Evolutionary conservation across 2,329 filamentous ascomycete genomes (phyloP).

Genomic region (Paracoccidioides lutzii): DNA sequence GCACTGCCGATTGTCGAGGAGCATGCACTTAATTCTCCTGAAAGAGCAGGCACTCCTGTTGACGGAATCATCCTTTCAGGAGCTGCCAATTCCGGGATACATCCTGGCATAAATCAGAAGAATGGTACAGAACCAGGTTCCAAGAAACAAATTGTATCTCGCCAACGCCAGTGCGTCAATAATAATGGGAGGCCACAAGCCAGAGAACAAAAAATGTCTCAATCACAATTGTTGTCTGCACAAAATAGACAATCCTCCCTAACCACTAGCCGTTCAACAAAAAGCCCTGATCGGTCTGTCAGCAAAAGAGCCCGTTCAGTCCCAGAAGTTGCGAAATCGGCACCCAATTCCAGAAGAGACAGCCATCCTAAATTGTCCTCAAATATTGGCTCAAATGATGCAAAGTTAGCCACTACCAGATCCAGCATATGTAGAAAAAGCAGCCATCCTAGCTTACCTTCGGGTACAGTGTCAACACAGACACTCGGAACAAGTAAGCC

Average conservation of each 20-base stretch:
- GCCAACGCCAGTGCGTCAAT: neutral
- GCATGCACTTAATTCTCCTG: constrained; percentile 16
- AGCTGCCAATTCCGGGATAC: neutral
- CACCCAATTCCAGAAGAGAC: neutral
- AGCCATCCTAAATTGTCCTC: too few species aligned
- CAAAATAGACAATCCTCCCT: neutral
- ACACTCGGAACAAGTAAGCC: neutral
- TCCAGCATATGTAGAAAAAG: neutral
- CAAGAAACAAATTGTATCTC: neutral
- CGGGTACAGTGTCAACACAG: neutral
- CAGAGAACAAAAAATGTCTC: neutral
- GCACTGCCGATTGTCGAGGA: constrained; percentile 20
- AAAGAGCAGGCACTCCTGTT: constrained; percentile 1
- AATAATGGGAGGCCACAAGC: neutral
- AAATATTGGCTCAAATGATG: neutral
- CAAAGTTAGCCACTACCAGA: neutral
- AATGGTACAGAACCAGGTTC: neutral
- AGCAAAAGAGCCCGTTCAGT: neutral
- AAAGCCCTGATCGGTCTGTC: neutral
- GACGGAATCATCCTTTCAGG: neutral
- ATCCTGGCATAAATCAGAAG: neutral
- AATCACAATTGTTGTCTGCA: neutral
- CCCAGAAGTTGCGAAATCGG: neutral
- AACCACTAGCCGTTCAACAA: neutral
- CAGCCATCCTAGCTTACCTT: constrained; percentile 1